Evolutionary conservation across 345 rosid species (phyloP).

Genomic region (Salix viminalis): DNA sequence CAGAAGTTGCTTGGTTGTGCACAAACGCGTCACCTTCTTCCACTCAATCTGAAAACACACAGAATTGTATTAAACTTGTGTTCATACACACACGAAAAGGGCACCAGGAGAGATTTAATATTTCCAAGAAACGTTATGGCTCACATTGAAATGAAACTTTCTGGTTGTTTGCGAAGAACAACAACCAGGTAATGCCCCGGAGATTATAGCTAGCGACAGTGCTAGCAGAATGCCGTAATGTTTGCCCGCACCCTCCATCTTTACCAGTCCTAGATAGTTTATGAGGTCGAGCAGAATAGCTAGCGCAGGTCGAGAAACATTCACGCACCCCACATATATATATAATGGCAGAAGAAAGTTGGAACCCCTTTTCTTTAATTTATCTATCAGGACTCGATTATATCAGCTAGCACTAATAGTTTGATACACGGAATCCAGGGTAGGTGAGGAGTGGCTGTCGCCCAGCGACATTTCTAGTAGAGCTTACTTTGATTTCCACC

Average conservation of each 20-base stretch:
- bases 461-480: too few species aligned
- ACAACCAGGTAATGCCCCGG: neutral
- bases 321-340: neutral
- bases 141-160: slow-evolving; percentile 20
- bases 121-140: neutral
- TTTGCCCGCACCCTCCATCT: slow-evolving; percentile 4
- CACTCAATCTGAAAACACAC: slow-evolving; percentile 38
- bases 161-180: slow-evolving; percentile 3
- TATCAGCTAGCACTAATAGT: neutral
- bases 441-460: neutral
- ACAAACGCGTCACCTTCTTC: slow-evolving; percentile 51
- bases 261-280: neutral
- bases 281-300: too few species aligned
- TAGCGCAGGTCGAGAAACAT: neutral
- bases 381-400: neutral
- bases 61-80: neutral
- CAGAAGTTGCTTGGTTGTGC: slow-evolving; percentile 50
- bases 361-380: neutral
- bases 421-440: neutral
- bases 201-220: neutral
- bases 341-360: neutral
- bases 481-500: too few species aligned
- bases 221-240: neutral
- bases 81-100: too few species aligned
- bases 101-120: too few species aligned